Evolutionary conservation across 306 rosid species (phyloP).

Genomic region (Parietaria judaica): DNA sequence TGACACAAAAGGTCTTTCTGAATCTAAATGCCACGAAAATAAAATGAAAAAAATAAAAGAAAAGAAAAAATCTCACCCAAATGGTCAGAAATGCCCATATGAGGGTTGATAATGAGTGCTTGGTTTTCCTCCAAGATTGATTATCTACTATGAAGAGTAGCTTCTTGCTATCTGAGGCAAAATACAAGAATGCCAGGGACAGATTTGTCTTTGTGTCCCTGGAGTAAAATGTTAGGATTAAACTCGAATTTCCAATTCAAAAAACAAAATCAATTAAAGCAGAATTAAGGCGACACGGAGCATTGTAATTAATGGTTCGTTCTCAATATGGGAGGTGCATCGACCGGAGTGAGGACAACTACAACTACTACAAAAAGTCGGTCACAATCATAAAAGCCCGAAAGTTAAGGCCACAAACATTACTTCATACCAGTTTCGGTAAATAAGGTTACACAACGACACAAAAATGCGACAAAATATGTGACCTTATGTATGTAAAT

Average conservation of each 20-base stretch:
- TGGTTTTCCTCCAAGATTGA: slow-evolving; percentile 13
- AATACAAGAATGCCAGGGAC: slow-evolving; percentile 15
- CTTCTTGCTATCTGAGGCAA: slow-evolving; percentile 8
- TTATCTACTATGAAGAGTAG: slow-evolving; percentile 14
- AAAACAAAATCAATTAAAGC: too few relatives aligned
- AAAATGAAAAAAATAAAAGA: not conserved
- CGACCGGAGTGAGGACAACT: too few relatives aligned
- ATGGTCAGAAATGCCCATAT: slow-evolving; percentile 10
- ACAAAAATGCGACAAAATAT: too few relatives aligned
- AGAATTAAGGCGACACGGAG: too few relatives aligned
- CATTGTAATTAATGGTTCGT: too few relatives aligned
- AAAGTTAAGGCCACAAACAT: not conserved
- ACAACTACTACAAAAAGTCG: too few relatives aligned
- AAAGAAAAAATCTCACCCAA: not conserved
- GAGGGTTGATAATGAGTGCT: slow-evolving; percentile 12
- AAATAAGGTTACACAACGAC: not conserved
- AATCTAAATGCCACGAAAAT: not conserved
- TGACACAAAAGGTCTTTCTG: too few relatives aligned
- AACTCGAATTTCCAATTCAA: not conserved
- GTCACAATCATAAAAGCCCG: too few relatives aligned
- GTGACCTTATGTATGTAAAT: too few relatives aligned
- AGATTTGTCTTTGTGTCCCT: slow-evolving; percentile 11
- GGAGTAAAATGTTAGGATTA: not conserved
- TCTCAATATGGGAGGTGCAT: too few relatives aligned
- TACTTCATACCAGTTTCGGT: not conserved